Evolutionary conservation across 2,329 filamentous ascomycete species (phyloP).

Genomic region (Coniochaeta sp.): DNA sequence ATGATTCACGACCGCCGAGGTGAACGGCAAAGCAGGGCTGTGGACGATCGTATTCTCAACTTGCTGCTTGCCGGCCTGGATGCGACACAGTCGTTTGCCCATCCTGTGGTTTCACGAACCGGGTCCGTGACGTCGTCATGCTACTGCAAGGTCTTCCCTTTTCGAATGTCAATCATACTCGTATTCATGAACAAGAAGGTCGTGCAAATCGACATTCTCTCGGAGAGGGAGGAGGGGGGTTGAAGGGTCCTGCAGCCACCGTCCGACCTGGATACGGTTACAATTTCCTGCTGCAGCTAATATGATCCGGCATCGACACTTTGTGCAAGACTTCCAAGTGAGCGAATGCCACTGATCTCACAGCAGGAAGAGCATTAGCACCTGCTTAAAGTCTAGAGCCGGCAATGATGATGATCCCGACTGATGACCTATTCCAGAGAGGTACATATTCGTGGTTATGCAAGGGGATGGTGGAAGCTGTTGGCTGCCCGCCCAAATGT

Average conservation of each 20-base stretch:
- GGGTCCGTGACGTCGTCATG: background rate
- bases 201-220: background rate
- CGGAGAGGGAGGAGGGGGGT: too few species aligned
- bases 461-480: background rate
- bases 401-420: background rate
- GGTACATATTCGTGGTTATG: conserved; percentile 3
- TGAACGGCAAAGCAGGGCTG: background rate
- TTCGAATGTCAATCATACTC: background rate
- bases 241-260: background rate
- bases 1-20: background rate
- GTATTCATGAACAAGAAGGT: background rate
- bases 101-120: background rate
- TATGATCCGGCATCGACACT: too few species aligned
- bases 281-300: background rate
- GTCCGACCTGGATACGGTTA: background rate
- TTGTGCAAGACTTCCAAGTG: background rate
- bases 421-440: background rate
- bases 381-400: background rate
- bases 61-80: background rate
- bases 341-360: background rate
- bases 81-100: background rate
- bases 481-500: background rate
- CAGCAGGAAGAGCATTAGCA: background rate
- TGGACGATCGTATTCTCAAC: background rate
- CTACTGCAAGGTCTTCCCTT: background rate